Evolutionary conservation across 179 eudicot genomes (phyloP), one percentile per base, ranked within the genome.

Genomic region (Actinidia arguta): DNA sequence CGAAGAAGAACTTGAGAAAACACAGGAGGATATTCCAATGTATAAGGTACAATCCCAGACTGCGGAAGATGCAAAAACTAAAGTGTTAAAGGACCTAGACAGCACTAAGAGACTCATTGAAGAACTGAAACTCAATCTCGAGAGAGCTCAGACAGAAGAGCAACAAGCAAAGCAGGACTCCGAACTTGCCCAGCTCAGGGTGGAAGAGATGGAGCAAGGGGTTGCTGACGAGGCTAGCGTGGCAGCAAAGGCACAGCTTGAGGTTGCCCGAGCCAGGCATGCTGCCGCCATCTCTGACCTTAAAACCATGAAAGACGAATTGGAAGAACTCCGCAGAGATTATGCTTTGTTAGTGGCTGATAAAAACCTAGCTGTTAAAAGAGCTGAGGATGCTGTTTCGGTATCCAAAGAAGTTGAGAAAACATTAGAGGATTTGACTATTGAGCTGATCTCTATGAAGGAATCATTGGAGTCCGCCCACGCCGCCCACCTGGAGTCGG

Each of bases 231-330:
- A 95, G 81, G 91, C 94, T 39, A 92, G 97, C 61, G 88, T 92
- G 83, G 98, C 98, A 5, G 97, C 98, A 78, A 97, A 92, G 89
- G 90, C 96, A 44, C 97, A 97, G 89, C 89, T 95, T 11, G 99
- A 97, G 88, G 94, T 92, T 36, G 97, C 98, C 75, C 89, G 69
- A 82, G 89, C 97, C 14, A 87, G 98, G 64, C 92, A 95, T 52
- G 79, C 83, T 24, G 92, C 94, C 16, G 98, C 98, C 17, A 56
- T 88, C 70, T 70, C 95, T 6, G 98, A 94, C 88, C 90, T 97
- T 16, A 88, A 88, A 82, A 78, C 89, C 5, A 95, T 92, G 1
- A 90, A 91, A 67, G 89, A 83, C 7, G 98, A 97, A 80, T 76
- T 97, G 64, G 90, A 92, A 75, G 25, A 79, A 14, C 86, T 95